phyloP scores from a whole-genome alignment of 768 basidiomycete species.

The Phaeolepiota aurea region DNA sequence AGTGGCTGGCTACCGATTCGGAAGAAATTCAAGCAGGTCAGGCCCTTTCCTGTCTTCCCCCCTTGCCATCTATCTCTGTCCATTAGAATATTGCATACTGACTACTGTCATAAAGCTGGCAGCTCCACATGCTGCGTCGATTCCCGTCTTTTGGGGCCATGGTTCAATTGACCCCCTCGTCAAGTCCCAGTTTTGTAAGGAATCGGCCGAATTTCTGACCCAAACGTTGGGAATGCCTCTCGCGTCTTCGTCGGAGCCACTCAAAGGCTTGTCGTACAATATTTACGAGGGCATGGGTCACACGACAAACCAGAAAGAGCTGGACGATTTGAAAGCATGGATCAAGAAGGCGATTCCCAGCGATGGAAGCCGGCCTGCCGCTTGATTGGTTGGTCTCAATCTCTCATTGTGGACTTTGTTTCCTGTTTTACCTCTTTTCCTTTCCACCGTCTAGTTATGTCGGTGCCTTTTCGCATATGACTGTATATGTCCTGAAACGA shows the following conservation, averaged over 20 bases:
- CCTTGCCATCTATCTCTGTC: slow-evolving; percentile 4
- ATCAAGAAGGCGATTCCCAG: slow-evolving; percentile 48
- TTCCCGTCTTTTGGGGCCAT: slow-evolving; percentile 85
- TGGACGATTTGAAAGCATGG: slow-evolving; percentile 66
- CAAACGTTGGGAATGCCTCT: slow-evolving; percentile 41
- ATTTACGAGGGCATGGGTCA: slow-evolving; percentile 65
- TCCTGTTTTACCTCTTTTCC: neutral
- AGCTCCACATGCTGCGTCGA: slow-evolving; percentile 45
- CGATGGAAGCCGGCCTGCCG: slow-evolving; percentile 2
- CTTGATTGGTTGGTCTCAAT: neutral
- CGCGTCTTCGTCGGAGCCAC: slow-evolving; percentile 25
- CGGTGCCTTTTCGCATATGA: neutral
- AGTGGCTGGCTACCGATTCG: slow-evolving; percentile 76
- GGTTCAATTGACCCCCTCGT: slow-evolving; percentile 74
- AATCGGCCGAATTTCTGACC: slow-evolving; percentile 51
- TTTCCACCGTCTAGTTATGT: neutral
- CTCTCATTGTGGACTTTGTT: neutral
- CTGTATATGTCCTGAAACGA: neutral
- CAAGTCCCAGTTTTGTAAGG: slow-evolving; percentile 39
- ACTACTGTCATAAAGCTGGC: slow-evolving; percentile 58
- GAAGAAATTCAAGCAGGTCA: slow-evolving; percentile 56
- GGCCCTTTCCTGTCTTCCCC: slow-evolving; percentile 10
- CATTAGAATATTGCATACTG: slow-evolving; percentile 4
- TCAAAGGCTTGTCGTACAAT: slow-evolving; percentile 58
- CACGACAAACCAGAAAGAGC: slow-evolving; percentile 51